Evolutionary conservation across 202 grass and related monocot species (phyloP).

Genomic region (Schoenoplectus tabernaemontani): DNA sequence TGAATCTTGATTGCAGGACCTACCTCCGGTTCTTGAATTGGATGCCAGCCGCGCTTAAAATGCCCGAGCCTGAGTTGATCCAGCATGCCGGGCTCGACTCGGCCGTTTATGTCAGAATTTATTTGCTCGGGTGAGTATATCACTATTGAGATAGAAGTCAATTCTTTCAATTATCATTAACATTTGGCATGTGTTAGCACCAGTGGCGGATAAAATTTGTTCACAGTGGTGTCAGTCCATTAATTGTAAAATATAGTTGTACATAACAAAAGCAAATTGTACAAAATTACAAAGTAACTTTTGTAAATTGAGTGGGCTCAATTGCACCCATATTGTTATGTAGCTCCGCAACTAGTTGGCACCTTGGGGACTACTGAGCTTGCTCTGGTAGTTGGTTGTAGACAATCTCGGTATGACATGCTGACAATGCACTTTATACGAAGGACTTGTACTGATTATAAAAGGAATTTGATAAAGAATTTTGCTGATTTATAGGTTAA

Average conservation of each 20-base stretch:
- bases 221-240: too few species aligned
- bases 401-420: neutral
- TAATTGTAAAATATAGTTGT: too few species aligned
- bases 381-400: neutral
- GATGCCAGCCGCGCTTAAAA: conserved; percentile 89
- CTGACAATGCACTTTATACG: neutral
- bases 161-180: neutral
- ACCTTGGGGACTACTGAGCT: neutral
- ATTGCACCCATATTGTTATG: too few species aligned
- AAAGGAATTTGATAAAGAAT: neutral
- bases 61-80: conserved; percentile 84
- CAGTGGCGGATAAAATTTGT: too few species aligned
- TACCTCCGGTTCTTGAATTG: conserved; percentile 87
- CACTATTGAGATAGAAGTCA: neutral
- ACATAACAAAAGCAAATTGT: too few species aligned
- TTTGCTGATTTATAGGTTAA: conserved; percentile 54
- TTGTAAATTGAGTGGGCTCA: too few species aligned
- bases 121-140: conserved; percentile 72
- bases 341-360: too few species aligned
- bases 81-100: conserved; percentile 81
- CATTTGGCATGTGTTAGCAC: neutral
- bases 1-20: conserved; percentile 62
- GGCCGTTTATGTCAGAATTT: conserved; percentile 77
- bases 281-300: too few species aligned
- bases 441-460: neutral